Base-by-base conservation (phyloP, 2,329 filamentous ascomycete species). In the Aspergillus uvarum region DNA sequence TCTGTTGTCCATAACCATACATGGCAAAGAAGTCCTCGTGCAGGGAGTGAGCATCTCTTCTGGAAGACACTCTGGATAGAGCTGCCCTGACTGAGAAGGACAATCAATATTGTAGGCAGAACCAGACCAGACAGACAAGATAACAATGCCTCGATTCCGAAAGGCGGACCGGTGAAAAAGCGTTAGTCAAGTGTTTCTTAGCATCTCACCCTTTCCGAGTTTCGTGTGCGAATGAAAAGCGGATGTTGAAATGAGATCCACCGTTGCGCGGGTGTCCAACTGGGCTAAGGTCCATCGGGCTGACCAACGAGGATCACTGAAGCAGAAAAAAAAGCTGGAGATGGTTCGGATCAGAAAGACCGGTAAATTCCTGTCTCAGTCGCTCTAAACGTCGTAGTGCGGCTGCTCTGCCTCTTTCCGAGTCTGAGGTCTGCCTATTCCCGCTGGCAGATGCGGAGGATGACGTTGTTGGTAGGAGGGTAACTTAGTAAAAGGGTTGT, bases 81-180 rank as follows among this genome's bases (percentile, higher is more conserved):
- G 4, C 35, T n/a, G 51, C 51, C 21, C 38, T 10, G 44, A 16
- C 24, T 16, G 38, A 38, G 14, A 21, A 12, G 44, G 19, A 14
- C 35, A 42, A 35, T 35, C 42, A 47, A 8, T 26, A 26, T 26
- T 26, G 26, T 26, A 26, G 26, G 26, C 47, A 22, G 47, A 59
- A 51, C 51, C 29, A 62, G 24, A 38, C 26, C 19, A 29, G 24
- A 54, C 51, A 12, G 47, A 47, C 16, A 56, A 56, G 51, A 42
- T 42, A 42, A 42, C 16, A 62, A 59, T 59, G 50, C 60, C 56
- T 62, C 53, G 60, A 59, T 49, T 51, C 35, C 52, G 51, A 61
- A 51, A 32, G 31, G 48, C 50, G 48, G 19, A 50, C 54, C 54
- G 57, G 60, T 59, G 57, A 56, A 47, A 47, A 56, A 31, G 44